A percentile compares a stretch with the other conserved stretches of the same genome.
phyloP scores from a whole-genome alignment of 2,329 filamentous ascomycete genomes.

The Fusarium sacchari region DNA sequence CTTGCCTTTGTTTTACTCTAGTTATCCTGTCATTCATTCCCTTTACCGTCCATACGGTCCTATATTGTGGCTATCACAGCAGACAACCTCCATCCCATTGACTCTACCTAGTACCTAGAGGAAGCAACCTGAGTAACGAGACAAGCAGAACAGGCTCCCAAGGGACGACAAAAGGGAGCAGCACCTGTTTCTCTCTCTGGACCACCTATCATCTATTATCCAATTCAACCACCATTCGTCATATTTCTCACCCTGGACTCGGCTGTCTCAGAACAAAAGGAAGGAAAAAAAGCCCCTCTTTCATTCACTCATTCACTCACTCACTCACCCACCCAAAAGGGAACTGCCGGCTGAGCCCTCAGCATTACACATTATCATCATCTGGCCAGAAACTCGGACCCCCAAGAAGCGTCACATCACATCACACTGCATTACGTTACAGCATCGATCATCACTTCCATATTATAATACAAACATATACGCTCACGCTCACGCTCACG shows the following conservation, averaged over 20 bases:
- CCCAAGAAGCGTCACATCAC: slow-evolving; percentile 5
- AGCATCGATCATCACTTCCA: slow-evolving; percentile 5
- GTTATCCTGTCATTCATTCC: slow-evolving; percentile 11
- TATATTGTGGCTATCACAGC: neutral
- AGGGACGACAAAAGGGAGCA: slow-evolving; percentile 10
- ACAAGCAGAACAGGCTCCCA: neutral
- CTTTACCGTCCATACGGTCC: neutral
- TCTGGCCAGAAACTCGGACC: slow-evolving; percentile 29
- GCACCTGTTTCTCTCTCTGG: slow-evolving; percentile 35
- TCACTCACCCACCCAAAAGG: slow-evolving; percentile 7
- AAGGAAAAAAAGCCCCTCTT: slow-evolving; percentile 11
- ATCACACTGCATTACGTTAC: slow-evolving; percentile 22
- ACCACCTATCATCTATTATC: slow-evolving; percentile 2
- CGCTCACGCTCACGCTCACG: neutral
- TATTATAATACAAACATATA: slow-evolving; percentile 1
- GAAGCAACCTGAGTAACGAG: neutral
- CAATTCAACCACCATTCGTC: slow-evolving; percentile 14
- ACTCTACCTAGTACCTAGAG: neutral
- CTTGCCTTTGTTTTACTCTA: slow-evolving; percentile 12
- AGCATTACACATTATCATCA: slow-evolving; percentile 15
- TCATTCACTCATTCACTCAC: neutral
- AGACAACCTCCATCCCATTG: neutral
- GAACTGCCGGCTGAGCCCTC: slow-evolving; percentile 6
- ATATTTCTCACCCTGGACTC: slow-evolving; percentile 25
- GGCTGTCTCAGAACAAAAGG: slow-evolving; percentile 27